A percentile compares a stretch with the other conserved stretches of the same genome.
These are phyloP conservation scores for Colletotrichum plurivorum DNA, from an alignment of 2,329 filamentous ascomycete species.

Conservation along the genomic window DNA sequence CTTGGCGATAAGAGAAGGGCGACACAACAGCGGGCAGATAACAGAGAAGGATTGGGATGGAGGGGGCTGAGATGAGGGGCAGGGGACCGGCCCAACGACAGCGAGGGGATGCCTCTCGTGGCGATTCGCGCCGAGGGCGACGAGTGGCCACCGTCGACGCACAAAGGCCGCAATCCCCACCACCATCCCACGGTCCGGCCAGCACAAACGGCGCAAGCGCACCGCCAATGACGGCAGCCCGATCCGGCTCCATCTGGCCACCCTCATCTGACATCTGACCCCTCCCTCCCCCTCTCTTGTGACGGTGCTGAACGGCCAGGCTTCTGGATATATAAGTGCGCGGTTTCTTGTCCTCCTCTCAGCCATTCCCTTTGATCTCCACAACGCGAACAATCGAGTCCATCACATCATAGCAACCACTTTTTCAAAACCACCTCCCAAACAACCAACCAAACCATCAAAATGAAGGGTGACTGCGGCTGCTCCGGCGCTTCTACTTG, in stretches of 20 bases:
- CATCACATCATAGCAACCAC: slow-evolving; percentile 32
- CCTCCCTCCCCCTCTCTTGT: slow-evolving; percentile 27
- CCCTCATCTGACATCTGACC: slow-evolving; percentile 40
- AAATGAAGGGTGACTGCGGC: slow-evolving; percentile 45
- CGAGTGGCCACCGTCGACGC: slow-evolving; percentile 37
- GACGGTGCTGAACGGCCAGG: not conserved
- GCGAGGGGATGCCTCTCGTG: not conserved
- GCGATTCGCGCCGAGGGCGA: slow-evolving; percentile 2
- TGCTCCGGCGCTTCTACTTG: slow-evolving; percentile 43
- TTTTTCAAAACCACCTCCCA: slow-evolving; percentile 6
- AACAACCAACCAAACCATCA: slow-evolving; percentile 39
- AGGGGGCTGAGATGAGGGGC: not conserved
- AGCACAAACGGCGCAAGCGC: slow-evolving; percentile 36
- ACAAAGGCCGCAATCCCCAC: slow-evolving; percentile 40
- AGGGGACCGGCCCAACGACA: not conserved
- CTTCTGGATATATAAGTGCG: slow-evolving; percentile 37
- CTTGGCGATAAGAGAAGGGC: slow-evolving; percentile 18
- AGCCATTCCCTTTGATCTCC: not conserved
- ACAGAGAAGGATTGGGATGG: not conserved
- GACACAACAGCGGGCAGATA: not conserved
- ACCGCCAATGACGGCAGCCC: slow-evolving; percentile 33
- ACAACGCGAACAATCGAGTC: slow-evolving; percentile 25
- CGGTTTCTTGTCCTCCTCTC: slow-evolving; percentile 17
- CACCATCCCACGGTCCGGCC: slow-evolving; percentile 7
- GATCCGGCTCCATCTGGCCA: slow-evolving; percentile 39